Evolutionary conservation across 768 basidiomycete genomes (phyloP).

Genomic region (Exidia glandulosa): DNA sequence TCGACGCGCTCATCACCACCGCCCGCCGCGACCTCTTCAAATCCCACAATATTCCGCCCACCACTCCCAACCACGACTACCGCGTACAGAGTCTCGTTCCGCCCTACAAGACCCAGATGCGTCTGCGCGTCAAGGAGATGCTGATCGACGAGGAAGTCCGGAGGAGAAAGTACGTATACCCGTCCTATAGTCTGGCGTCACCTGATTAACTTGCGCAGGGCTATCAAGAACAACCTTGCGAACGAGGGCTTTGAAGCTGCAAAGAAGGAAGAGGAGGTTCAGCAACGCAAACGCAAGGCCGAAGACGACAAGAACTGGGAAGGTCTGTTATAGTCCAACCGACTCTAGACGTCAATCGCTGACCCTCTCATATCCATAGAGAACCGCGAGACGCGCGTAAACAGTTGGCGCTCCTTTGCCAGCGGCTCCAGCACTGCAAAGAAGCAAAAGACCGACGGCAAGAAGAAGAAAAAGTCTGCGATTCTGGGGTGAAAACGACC

Average conservation of each 20-base stretch:
- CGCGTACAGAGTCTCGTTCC: slow-evolving; percentile 43
- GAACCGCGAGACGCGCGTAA: slow-evolving; percentile 70
- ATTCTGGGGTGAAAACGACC: neutral
- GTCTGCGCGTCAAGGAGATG: slow-evolving; percentile 67
- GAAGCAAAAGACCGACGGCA: slow-evolving; percentile 58
- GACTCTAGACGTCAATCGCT: neutral
- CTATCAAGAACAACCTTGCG: slow-evolving; percentile 81
- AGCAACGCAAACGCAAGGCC: slow-evolving; percentile 68
- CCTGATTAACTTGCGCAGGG: slow-evolving; percentile 30
- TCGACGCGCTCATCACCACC: slow-evolving; percentile 69
- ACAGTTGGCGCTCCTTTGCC: slow-evolving; percentile 69
- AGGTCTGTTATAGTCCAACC: slow-evolving; percentile 33
- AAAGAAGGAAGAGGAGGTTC: slow-evolving; percentile 81
- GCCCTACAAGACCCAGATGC: slow-evolving; percentile 54
- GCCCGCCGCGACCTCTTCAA: slow-evolving; percentile 63
- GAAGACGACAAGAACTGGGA: slow-evolving; percentile 88
- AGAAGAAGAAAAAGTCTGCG: slow-evolving; percentile 8
- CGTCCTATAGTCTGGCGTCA: neutral
- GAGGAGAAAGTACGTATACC: slow-evolving; percentile 63
- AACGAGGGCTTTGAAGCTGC: slow-evolving; percentile 90
- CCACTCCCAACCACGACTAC: slow-evolving; percentile 48
- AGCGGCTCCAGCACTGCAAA: slow-evolving; percentile 26
- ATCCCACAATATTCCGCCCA: slow-evolving; percentile 45
- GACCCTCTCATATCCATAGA: slow-evolving; percentile 32
- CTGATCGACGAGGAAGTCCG: slow-evolving; percentile 86